A percentile compares a stretch with the other conserved stretches of the same genome.
Evolutionary conservation across 441 rosid species (phyloP).

Genomic region (Adansonia madagascariensis): DNA sequence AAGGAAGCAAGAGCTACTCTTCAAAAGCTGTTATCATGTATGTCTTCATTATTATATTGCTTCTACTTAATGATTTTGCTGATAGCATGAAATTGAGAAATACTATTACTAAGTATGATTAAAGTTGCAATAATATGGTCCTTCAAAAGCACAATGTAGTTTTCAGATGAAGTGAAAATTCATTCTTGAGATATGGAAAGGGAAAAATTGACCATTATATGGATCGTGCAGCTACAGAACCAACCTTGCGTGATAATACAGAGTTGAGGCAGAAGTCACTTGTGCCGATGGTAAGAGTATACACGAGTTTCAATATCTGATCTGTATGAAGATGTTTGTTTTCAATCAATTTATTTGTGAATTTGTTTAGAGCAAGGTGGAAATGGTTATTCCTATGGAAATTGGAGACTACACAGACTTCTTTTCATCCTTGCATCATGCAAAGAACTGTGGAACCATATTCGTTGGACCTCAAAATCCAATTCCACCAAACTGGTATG

Average conservation of each 20-base stretch:
- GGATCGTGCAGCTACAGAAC: constrained; percentile 60
- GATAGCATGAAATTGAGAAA: background rate
- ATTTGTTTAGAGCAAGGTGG: constrained; percentile 58
- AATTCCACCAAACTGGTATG: constrained; percentile 72
- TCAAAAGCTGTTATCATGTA: constrained; percentile 78
- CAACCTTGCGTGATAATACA: constrained; percentile 65
- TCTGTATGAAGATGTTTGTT: constrained; percentile 12
- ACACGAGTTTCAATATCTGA: background rate
- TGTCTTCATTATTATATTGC: constrained; percentile 4
- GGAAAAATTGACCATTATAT: constrained; percentile 21
- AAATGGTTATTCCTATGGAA: constrained; percentile 81
- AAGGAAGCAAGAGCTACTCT: constrained; percentile 86
- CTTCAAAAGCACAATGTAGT: background rate
- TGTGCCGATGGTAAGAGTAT: constrained; percentile 55
- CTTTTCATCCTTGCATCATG: constrained; percentile 91
- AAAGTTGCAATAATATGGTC: background rate
- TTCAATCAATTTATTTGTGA: constrained; percentile 19
- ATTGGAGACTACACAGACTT: constrained; percentile 96
- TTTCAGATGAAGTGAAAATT: background rate
- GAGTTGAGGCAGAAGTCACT: constrained; percentile 62
- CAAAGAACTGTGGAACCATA: constrained; percentile 85
- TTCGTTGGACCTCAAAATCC: constrained; percentile 87
- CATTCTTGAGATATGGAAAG: background rate
- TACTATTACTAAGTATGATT: background rate
- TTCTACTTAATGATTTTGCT: background rate